Conservation (phyloP, 805 yeast species). For the Lipomyces orientalis region DNA sequence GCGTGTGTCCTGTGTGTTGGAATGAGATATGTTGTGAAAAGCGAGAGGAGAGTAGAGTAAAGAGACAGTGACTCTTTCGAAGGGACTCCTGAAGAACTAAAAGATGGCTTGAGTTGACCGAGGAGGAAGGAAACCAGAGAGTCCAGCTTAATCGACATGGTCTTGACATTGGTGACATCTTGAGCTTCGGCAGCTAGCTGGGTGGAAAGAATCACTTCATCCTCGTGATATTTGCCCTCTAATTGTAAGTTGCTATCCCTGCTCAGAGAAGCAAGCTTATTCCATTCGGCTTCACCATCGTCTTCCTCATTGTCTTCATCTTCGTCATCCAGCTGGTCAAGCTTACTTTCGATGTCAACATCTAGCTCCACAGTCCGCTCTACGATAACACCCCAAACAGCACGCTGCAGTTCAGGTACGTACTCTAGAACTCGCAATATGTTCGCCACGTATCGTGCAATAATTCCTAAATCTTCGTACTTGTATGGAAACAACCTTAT, state of each 20-base stretch:
- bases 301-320: constrained; percentile 57
- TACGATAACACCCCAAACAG: constrained; percentile 78
- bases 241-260: background rate
- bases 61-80: constrained; percentile 68
- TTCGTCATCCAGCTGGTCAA: constrained; percentile 83
- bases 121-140: constrained; percentile 65
- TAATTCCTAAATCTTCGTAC: constrained; percentile 58
- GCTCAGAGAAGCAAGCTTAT: background rate
- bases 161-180: constrained; percentile 25
- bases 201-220: constrained; percentile 22
- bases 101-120: constrained; percentile 54
- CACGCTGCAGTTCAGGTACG: constrained; percentile 74
- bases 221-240: constrained; percentile 18
- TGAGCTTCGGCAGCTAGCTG: constrained; percentile 11
- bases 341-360: constrained; percentile 86
- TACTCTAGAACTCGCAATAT: constrained; percentile 65
- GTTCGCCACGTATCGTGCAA: constrained; percentile 70
- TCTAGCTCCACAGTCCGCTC: constrained; percentile 86
- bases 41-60: constrained; percentile 73
- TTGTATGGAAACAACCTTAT: constrained; percentile 79
- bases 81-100: constrained; percentile 59
- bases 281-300: constrained; percentile 43
- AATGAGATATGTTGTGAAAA: constrained; percentile 79
- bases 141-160: constrained; percentile 63
- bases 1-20: constrained; percentile 93